Base-by-base conservation (phyloP, 2,329 filamentous ascomycete species). In the Aphanocladium album region DNA sequence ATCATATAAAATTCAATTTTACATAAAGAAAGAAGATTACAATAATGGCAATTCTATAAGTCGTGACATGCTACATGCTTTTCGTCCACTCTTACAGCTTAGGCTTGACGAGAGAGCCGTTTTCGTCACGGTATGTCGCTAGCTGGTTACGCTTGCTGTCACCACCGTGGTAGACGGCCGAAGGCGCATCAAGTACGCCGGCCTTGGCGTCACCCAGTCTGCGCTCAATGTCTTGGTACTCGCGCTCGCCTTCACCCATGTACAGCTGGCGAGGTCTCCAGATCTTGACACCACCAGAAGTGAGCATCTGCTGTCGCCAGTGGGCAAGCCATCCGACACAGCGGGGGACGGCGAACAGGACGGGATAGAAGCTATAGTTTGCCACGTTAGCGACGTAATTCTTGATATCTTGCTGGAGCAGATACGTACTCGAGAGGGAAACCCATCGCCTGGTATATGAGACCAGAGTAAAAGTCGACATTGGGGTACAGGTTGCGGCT, bases 391-490 rank as follows among this genome's bases (percentile, higher is more conserved):
- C 35, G 7, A 17, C 3, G 6, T n/a, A 16, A 6, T 23, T 56
- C 25, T 27, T 27, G 12, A 11, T 9, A 27, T 30, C 7, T 5
- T 19, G 16, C 17, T 21, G 27, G 49, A 12, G 21, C 23, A 12
- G 16, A 41, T 23, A 68, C 69, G 37, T 62, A 71, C 69, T 81
- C 79, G 0, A 81, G 73, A 30, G 79, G 79, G 70, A 81, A 81
- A 12, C 79, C 79, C 76, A 81, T 79, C 33, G 79, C 78, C 63
- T 81, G 79, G 67, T 81, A 81, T 64, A 81, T 81, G 30, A 81
- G 68, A 1, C 79, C 79, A 3, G 76, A 79, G 73, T 80, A 81
- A 67, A 81, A 81, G 68, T 81, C 79, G 4, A 81, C 79, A 61
- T 81, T 81, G 43, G 79, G 79, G 64, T 81, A 81, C 41, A 81